Evolutionary conservation across 1,139 yeast genomes (phyloP).

Genomic region (Lizanozyma gosingica): DNA sequence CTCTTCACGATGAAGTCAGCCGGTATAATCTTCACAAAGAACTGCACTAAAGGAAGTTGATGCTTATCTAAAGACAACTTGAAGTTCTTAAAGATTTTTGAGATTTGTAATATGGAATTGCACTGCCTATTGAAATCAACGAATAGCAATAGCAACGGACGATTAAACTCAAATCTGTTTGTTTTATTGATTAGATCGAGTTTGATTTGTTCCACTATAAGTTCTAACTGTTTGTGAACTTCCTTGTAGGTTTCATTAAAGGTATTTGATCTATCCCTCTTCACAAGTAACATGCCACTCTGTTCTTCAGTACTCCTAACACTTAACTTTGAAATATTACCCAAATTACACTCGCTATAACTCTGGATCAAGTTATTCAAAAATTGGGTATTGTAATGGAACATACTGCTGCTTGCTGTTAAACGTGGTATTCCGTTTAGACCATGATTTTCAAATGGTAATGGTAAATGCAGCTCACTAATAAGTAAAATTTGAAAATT

Average conservation of each 20-base stretch:
- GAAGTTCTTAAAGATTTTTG: conserved; percentile 41
- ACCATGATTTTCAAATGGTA: conserved; percentile 17
- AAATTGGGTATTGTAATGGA: conserved; percentile 23
- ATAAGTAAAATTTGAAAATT: conserved; percentile 47
- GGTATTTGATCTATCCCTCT: conserved; percentile 14
- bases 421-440: conserved; percentile 4
- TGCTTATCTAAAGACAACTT: conserved; percentile 29
- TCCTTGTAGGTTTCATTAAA: conserved; percentile 22
- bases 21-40: conserved; percentile 53
- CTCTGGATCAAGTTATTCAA: conserved; percentile 30
- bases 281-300: conserved; percentile 25
- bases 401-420: conserved; percentile 1
- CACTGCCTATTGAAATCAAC: conserved; percentile 37
- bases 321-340: conserved; percentile 18
- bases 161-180: conserved; percentile 32
- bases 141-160: conserved; percentile 40
- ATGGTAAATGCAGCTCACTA: conserved; percentile 9
- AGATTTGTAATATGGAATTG: conserved; percentile 38
- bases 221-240: conserved; percentile 19
- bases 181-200: conserved; percentile 35
- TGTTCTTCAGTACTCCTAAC: conserved; percentile 8
- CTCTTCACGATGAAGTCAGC: conserved; percentile 37
- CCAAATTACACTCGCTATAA: conserved; percentile 43
- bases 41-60: conserved; percentile 33
- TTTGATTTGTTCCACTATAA: conserved; percentile 27